A percentile compares a stretch with the other conserved stretches of the same genome.
Conservation (phyloP, 2,329 filamentous ascomycete genomes). For the Aspergillus puulaauensis region DNA sequence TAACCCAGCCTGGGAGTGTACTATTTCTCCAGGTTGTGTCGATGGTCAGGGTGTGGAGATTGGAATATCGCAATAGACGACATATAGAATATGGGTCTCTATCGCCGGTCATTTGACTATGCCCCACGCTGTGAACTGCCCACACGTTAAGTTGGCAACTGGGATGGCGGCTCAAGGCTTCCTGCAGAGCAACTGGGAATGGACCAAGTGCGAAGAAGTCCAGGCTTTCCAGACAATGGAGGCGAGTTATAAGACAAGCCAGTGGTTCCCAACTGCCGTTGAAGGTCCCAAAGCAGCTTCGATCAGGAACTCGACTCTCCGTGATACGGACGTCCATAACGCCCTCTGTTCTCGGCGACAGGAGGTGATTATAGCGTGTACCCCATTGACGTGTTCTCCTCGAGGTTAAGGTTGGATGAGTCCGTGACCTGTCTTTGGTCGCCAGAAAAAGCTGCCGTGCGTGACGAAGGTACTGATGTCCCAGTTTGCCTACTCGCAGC, state of each 20-base stretch:
- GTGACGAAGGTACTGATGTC: not conserved
- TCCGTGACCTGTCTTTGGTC: too few relatives aligned
- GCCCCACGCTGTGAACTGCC: not conserved
- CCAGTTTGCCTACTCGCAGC: not conserved
- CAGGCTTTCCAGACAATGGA: not conserved
- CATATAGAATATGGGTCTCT: not conserved
- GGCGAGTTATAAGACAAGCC: not conserved
- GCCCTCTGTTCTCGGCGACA: not conserved
- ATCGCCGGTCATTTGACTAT: not conserved
- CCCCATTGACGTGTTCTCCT: too few relatives aligned
- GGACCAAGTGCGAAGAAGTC: not conserved
- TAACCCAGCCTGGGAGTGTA: not conserved
- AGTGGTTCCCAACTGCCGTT: constrained; percentile 1
- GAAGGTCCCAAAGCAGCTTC: accelerated
- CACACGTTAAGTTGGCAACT: constrained; percentile 3
- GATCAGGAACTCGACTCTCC: not conserved
- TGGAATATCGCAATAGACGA: not conserved
- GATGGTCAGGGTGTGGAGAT: not conserved
- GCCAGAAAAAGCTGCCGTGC: not conserved
- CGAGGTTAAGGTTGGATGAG: too few relatives aligned
- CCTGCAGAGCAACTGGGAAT: not conserved
- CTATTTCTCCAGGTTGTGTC: not conserved
- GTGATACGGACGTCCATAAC: not conserved
- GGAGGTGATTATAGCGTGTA: too few relatives aligned
- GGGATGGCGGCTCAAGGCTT: constrained; percentile 4